phyloP scores from a whole-genome alignment of 129 eudicot species.

The Chrysanthemum lavandulifolium region DNA sequence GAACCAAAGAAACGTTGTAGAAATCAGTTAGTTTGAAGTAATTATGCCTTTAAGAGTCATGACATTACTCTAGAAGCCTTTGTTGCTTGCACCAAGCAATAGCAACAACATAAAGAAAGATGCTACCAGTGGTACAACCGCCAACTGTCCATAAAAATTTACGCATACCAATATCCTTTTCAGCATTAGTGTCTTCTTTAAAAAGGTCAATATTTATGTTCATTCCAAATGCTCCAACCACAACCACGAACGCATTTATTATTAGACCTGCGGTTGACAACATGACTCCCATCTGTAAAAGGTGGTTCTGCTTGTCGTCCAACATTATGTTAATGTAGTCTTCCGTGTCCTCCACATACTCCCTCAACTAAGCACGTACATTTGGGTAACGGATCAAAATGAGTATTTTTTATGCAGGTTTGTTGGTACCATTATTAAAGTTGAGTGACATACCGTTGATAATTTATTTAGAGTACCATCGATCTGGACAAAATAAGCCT shows the following conservation, averaged over 20 bases:
- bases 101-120: conserved; percentile 62
- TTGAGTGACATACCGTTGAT: conserved; percentile 59
- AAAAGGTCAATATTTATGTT: conserved; percentile 64
- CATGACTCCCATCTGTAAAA: too few species aligned
- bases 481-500: conserved; percentile 87
- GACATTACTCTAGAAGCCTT: conserved; percentile 50
- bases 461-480: conserved; percentile 80
- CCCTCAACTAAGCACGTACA: conserved; percentile 51
- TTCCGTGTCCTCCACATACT: conserved; percentile 83
- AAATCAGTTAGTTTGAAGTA: too few species aligned
- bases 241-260: too few species aligned
- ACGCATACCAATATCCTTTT: conserved; percentile 40
- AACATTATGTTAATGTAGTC: too few species aligned
- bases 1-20: too few species aligned
- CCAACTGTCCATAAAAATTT: conserved; percentile 71
- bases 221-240: conserved; percentile 57
- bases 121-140: conserved; percentile 58
- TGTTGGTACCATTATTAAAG: not conserved
- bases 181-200: conserved; percentile 10
- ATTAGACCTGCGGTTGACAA: too few species aligned
- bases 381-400: not conserved
- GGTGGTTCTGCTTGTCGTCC: not conserved
- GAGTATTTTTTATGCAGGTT: not conserved
- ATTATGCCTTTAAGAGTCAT: too few species aligned
- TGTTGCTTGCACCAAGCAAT: conserved; percentile 70